phyloP scores from a whole-genome alignment of 2,329 filamentous ascomycete species.

The Pseudogymnoascus sp. region DNA sequence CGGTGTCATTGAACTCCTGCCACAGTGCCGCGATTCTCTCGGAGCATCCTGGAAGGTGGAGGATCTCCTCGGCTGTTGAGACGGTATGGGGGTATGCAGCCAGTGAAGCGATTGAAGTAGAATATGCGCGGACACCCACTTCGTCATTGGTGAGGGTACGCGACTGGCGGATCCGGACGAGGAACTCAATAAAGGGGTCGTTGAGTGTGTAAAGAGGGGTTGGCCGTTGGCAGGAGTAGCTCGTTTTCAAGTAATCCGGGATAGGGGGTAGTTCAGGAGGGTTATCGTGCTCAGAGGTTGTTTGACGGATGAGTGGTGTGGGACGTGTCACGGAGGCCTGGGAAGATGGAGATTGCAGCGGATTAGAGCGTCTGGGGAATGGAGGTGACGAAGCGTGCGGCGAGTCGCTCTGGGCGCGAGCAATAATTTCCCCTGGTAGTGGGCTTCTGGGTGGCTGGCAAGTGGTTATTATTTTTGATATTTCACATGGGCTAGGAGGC shows the following conservation, averaged over 20 bases:
- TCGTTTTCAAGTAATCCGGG: slow-evolving; percentile 56
- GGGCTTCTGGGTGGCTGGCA: background rate
- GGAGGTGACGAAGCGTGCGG: background rate
- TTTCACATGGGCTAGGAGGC: background rate
- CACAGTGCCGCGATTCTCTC: slow-evolving; percentile 70
- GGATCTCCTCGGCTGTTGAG: slow-evolving; percentile 31
- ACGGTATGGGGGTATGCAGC: slow-evolving; percentile 60
- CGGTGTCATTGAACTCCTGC: slow-evolving; percentile 59
- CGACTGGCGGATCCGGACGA: slow-evolving; percentile 65
- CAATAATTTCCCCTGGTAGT: background rate
- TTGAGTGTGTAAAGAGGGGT: slow-evolving; percentile 66
- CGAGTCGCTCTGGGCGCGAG: slow-evolving; percentile 6
- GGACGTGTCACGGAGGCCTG: slow-evolving; percentile 28
- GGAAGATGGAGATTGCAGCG: background rate
- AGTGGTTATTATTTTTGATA: background rate
- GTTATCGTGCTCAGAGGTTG: slow-evolving; percentile 70
- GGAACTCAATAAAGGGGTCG: slow-evolving; percentile 59
- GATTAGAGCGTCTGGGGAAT: background rate
- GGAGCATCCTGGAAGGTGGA: slow-evolving; percentile 67
- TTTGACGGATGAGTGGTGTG: slow-evolving; percentile 49
- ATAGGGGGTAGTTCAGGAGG: slow-evolving; percentile 48
- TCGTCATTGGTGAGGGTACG: slow-evolving; percentile 65
- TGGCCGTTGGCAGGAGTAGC: slow-evolving; percentile 73
- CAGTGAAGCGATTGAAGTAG: slow-evolving; percentile 72
- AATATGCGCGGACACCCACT: slow-evolving; percentile 78